phyloP scores from a whole-genome alignment of 169 alveolate species.

The Sarcocystis neurona region DNA sequence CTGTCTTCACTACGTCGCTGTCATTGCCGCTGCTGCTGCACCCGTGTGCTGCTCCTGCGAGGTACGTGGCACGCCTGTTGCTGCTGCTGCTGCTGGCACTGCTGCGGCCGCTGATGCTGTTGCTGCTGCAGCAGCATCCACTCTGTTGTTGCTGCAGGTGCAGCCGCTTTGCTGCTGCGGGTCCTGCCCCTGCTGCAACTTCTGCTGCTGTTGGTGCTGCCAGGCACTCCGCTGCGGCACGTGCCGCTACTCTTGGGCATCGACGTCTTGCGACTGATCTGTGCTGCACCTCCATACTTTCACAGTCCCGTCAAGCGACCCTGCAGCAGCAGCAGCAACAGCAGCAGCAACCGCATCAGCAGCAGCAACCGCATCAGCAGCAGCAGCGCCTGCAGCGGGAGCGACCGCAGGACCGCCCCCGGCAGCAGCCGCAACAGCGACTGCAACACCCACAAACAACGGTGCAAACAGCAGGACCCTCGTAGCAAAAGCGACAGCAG shows the following conservation, averaged over 20 bases:
- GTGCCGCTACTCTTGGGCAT: not conserved
- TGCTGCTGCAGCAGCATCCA: too few species aligned
- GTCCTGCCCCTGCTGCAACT: not conserved
- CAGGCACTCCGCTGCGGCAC: not conserved
- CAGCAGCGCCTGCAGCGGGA: not conserved
- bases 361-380: not conserved
- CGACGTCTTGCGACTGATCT: not conserved
- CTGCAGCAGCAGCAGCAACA: not conserved
- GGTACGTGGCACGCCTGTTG: too few species aligned
- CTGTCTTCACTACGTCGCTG: too few species aligned
- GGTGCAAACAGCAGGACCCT: too few species aligned
- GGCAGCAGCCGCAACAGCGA: too few species aligned
- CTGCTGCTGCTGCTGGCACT: too few species aligned
- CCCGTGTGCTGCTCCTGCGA: too few species aligned
- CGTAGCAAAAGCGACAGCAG: too few species aligned
- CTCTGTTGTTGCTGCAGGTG: too few species aligned
- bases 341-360: not conserved
- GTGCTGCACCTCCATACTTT: slow-evolving; percentile 4
- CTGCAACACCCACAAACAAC: too few species aligned
- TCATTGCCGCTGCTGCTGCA: too few species aligned
- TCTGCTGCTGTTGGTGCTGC: not conserved
- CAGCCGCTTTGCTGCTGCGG: not conserved
- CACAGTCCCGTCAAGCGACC: slow-evolving; percentile 6
- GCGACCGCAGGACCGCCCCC: not conserved
- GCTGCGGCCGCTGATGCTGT: too few species aligned